Conservation (phyloP, 2,329 filamentous ascomycete genomes). For the Plenodomus lindquistii region DNA sequence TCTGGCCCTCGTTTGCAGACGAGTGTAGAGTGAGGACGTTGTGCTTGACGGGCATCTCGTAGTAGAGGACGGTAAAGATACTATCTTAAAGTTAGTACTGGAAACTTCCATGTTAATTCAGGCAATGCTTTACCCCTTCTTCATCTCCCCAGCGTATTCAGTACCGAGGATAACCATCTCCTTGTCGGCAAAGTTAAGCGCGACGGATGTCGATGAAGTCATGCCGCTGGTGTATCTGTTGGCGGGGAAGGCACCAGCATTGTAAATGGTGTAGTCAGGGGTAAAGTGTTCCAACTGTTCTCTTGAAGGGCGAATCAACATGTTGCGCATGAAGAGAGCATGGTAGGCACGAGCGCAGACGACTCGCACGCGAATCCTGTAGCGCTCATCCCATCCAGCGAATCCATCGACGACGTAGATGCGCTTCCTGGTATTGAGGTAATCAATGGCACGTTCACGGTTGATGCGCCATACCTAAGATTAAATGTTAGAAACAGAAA, state of each 20-base stretch:
- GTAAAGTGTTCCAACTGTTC: constrained; percentile 97
- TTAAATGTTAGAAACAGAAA: neutral
- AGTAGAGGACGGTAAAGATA: constrained; percentile 99
- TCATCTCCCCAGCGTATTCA: constrained; percentile 92
- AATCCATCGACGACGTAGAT: constrained; percentile 99
- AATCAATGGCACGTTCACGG: constrained; percentile 97
- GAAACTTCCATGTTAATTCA: no score
- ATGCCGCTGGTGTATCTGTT: constrained; percentile 98
- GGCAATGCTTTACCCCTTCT: no score
- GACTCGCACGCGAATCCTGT: constrained; percentile 95
- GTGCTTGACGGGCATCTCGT: constrained; percentile 99
- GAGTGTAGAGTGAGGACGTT: constrained; percentile 98
- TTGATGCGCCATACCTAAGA: constrained; percentile 97
- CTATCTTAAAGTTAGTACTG: no score
- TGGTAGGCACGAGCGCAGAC: constrained; percentile 99
- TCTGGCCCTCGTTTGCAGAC: constrained; percentile 93
- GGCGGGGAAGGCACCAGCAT: constrained; percentile 96
- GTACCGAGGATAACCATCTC: constrained; percentile 99
- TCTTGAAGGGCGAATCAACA: constrained; percentile 91
- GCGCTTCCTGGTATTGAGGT: constrained; percentile 97
- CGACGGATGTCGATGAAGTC: constrained; percentile 96
- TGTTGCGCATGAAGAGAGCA: constrained; percentile 99
- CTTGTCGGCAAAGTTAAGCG: constrained; percentile 99
- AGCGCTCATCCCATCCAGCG: constrained; percentile 98
- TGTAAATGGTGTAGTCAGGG: constrained; percentile 99